Evolutionary conservation across 2,329 filamentous ascomycete species (phyloP), one percentile per base, ranked within the genome.

Genomic region (Cladosporium sp.): DNA sequence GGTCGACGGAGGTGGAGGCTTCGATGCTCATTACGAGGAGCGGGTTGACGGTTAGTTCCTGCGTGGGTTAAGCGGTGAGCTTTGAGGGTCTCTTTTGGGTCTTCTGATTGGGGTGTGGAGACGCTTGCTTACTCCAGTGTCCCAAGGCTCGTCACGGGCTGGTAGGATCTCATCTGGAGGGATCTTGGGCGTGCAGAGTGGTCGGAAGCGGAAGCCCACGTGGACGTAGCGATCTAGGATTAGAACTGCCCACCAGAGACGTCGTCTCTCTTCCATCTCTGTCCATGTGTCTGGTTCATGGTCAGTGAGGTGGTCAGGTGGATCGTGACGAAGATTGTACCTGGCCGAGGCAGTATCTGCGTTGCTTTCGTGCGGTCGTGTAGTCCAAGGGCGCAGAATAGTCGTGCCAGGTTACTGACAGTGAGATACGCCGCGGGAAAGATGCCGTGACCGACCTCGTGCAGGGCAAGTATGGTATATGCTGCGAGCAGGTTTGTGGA

Each of bases 21-120:
- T 68, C 68, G 53, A 69, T 67, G 52, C 62, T 67, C 69, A 69
- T 71, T 18, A 71, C 68, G 8, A 71, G 67, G n/a, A 70, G 57
- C 14, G 66, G 58, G 60, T 69, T 68, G 18, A 68, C 62, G 11
- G 68, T 59, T 18, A 68, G 53, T 55, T 69, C 61, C 61, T 63
- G 12, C 11, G 12, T 6, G 18, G 12, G 28, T 10, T 5, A 50
- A 23, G 33, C 14, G 50, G 44, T 46, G 59, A 37, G 16, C 7
- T 35, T 6, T 1, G 5, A n/a, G 5, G 26, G 2, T 16, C 49
- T n/a, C 28, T 18, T n/a, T 40, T 18, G 33, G 28, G 5, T 31
- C 29, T 31, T 31, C 29, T 23, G 3, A 14, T 50, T 4, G 26
- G 5, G 21, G 23, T 12, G 10, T 7, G 23, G n/a, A 21, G 53